phyloP scores from a whole-genome alignment of 352 stramenopile genomes.

The Phytophthora cactorum region DNA sequence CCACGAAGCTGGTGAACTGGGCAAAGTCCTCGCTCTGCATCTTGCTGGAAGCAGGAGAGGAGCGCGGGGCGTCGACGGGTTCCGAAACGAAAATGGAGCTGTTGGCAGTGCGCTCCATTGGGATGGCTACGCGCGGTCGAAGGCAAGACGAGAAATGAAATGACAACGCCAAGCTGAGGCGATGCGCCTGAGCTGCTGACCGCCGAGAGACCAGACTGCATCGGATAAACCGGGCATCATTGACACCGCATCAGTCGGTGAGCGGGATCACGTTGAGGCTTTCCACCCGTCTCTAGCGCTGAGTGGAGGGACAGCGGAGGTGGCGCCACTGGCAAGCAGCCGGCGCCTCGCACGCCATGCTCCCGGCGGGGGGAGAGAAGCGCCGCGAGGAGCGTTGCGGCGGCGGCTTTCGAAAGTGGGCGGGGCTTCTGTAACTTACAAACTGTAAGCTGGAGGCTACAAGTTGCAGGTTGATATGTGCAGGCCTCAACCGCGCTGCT shows the following conservation, averaged over 20 bases:
- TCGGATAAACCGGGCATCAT: slow-evolving; percentile 10
- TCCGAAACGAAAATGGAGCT: slow-evolving; percentile 22
- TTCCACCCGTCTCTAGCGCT: slow-evolving; percentile 37
- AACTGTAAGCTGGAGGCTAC: neutral
- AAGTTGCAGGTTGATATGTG: neutral
- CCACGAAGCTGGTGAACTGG: slow-evolving; percentile 52
- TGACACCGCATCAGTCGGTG: slow-evolving; percentile 2
- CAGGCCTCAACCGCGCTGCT: slow-evolving; percentile 9
- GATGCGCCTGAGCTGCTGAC: slow-evolving; percentile 10
- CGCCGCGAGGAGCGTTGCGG: slow-evolving; percentile 10
- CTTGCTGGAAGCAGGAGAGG: slow-evolving; percentile 6
- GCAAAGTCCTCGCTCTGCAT: slow-evolving; percentile 47
- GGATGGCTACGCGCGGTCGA: slow-evolving; percentile 4
- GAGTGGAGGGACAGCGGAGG: slow-evolving; percentile 24
- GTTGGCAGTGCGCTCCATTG: slow-evolving; percentile 28
- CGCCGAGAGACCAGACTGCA: slow-evolving; percentile 21
- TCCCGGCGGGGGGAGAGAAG: slow-evolving; percentile 27
- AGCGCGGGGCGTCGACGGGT: slow-evolving; percentile 13
- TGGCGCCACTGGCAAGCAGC: slow-evolving; percentile 35
- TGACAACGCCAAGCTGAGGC: slow-evolving; percentile 5
- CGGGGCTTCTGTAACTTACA: neutral
- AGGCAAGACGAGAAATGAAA: slow-evolving; percentile 26
- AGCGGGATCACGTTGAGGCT: slow-evolving; percentile 16
- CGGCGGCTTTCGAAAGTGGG: neutral
- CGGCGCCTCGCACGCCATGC: slow-evolving; percentile 31